Evolutionary conservation across 345 rosid genomes (phyloP).

Genomic region (Geranium rotundifolium): DNA sequence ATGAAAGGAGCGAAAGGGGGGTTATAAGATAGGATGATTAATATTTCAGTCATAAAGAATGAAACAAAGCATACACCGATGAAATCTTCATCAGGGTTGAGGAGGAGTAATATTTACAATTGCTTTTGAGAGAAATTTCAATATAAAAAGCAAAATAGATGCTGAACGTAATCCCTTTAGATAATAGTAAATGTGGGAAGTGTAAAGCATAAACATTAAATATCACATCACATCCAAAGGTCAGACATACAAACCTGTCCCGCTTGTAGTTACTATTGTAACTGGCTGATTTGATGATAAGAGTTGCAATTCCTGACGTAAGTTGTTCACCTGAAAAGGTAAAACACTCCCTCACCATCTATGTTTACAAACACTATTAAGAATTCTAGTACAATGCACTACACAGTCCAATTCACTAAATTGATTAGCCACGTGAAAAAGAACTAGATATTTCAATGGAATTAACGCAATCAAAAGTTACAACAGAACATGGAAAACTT

Average conservation of each 20-base stretch:
- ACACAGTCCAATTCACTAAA: not conserved
- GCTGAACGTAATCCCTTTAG: not conserved
- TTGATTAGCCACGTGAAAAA: not conserved
- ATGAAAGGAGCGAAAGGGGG: not conserved
- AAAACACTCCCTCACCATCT: not conserved
- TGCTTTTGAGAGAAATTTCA: too few species aligned
- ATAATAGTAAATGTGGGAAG: not conserved
- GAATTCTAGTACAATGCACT: not conserved
- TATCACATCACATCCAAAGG: slow-evolving; percentile 1
- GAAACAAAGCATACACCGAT: too few species aligned
- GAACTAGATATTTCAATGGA: too few species aligned
- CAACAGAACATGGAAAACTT: not conserved
- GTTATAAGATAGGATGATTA: too few species aligned
- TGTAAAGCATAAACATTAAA: not conserved
- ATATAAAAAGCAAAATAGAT: not conserved
- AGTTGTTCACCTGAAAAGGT: slow-evolving; percentile 47
- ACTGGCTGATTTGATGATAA: slow-evolving; percentile 50
- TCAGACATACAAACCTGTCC: slow-evolving; percentile 38
- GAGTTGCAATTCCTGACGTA: slow-evolving; percentile 57
- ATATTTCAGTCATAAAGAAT: too few species aligned
- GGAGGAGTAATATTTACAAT: too few species aligned
- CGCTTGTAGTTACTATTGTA: slow-evolving; percentile 57
- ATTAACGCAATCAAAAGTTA: too few species aligned
- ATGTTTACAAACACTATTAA: not conserved
- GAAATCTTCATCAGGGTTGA: too few species aligned